Conservation (phyloP, 169 alveolate species). For the Plasmodium inui region DNA sequence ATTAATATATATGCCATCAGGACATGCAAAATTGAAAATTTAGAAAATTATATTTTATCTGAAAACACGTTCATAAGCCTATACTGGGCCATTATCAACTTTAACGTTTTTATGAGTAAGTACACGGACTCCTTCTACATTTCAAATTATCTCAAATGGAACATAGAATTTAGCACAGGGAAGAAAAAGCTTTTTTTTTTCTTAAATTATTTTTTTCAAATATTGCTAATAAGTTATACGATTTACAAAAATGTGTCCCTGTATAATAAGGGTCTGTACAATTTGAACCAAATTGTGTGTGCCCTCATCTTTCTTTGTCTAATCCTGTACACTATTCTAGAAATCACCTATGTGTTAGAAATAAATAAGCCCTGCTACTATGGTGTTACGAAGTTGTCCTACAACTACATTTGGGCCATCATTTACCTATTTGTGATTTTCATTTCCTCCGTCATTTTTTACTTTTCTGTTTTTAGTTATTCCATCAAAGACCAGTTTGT, state of each 20-base stretch:
- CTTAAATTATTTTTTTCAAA: conserved; percentile 43
- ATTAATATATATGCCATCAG: conserved; percentile 68
- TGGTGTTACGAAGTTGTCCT: conserved; percentile 24
- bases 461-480: conserved; percentile 54
- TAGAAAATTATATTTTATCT: conserved; percentile 64
- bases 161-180: conserved; percentile 26
- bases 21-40: conserved; percentile 61
- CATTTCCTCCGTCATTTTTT: conserved; percentile 60
- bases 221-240: conserved; percentile 37
- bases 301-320: conserved; percentile 62
- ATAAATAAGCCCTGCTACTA: conserved; percentile 62
- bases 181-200: conserved; percentile 32
- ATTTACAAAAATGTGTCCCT: conserved; percentile 44
- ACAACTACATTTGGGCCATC: conserved; percentile 65
- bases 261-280: conserved; percentile 40
- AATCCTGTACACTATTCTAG: conserved; percentile 71
- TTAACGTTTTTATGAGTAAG: conserved; percentile 71
- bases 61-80: conserved; percentile 65
- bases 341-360: conserved; percentile 66
- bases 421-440: conserved; percentile 64
- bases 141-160: conserved; percentile 39
- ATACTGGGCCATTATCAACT: conserved; percentile 62
- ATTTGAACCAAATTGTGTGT: conserved; percentile 55
- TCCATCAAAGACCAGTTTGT: conserved; percentile 66
- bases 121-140: conserved; percentile 61